A percentile compares a stretch with the other conserved stretches of the same genome.
Evolutionary conservation across 2,329 filamentous ascomycete genomes (phyloP).

Genomic region (Stemphylium lycopersici): DNA sequence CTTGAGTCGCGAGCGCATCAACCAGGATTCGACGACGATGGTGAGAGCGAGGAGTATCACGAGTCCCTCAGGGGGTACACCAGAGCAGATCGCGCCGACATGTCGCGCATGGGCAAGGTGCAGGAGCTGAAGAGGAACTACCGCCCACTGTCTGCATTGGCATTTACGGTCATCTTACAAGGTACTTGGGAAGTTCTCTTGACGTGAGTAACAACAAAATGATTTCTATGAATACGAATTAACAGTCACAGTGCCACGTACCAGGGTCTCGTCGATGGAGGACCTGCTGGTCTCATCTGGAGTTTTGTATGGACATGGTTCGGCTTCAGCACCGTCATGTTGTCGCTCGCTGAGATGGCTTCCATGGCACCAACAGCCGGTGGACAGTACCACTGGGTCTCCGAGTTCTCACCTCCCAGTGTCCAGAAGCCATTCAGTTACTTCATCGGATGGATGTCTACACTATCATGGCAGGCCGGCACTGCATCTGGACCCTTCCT

Average conservation of each 20-base stretch:
- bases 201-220: slow-evolving; percentile 24
- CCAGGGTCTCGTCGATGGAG: slow-evolving; percentile 40
- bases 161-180: slow-evolving; percentile 43
- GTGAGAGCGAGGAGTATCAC: slow-evolving; percentile 36
- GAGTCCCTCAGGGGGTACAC: slow-evolving; percentile 36
- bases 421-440: slow-evolving; percentile 38
- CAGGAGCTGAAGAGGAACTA: slow-evolving; percentile 45
- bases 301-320: slow-evolving; percentile 45
- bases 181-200: slow-evolving; percentile 45
- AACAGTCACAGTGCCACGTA: slow-evolving; percentile 29
- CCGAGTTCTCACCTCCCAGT: slow-evolving; percentile 39
- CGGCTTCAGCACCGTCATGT: slow-evolving; percentile 40
- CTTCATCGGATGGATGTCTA: slow-evolving; percentile 56
- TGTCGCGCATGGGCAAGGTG: slow-evolving; percentile 44
- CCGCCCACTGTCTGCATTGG: slow-evolving; percentile 40
- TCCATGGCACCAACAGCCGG: slow-evolving; percentile 46
- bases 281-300: slow-evolving; percentile 43
- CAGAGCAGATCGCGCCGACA: slow-evolving; percentile 36
- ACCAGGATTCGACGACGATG: slow-evolving; percentile 22
- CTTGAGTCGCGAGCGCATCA: slow-evolving; percentile 9
- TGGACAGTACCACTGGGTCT: slow-evolving; percentile 47
- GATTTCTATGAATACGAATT: neutral
- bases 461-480: slow-evolving; percentile 58
- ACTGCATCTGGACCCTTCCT: slow-evolving; percentile 57
- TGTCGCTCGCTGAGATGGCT: slow-evolving; percentile 45